Base-by-base conservation (phyloP, 2,329 filamentous ascomycete genomes). In the Fusarium sp. region DNA sequence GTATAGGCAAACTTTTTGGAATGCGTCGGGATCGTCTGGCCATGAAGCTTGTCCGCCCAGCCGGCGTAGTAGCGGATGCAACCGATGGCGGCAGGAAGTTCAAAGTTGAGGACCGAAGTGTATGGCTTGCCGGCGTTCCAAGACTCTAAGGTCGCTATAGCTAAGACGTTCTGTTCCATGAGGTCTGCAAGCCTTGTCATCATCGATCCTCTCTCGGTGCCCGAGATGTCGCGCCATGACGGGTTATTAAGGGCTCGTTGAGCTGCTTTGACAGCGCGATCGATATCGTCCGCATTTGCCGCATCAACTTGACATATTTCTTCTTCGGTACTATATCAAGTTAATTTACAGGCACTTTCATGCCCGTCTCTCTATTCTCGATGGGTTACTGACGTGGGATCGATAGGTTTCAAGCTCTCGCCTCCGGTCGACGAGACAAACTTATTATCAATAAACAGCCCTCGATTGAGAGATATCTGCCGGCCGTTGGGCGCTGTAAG, bases 41-140 rank as follows among this genome's bases (percentile, higher is more conserved):
- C 94, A 72, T 92, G 90, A 57, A 94, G 90, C 85, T 95, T 95
- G 83, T 95, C 93, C 25, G 93, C 92, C 83, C 90, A 95, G 35
- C 94, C 93, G 50, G 90, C 92, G 79, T 95, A 96, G 82, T 96
- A 95, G 74, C 92, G 90, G 47, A 91, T 84, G 15, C 90, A 82
- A 65, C 76, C 77, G 6, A 82, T 76, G 14, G 84, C 83, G 69
- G 85, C 83, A 1, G 80, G 84, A 7, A 95, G 74, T 78, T 95
- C 94, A 61, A 92, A 92, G 47, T 86, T 87, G n/a, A 92, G 79
- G 0, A 93, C 86, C 14, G 92, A 90, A 2, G 83, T 82, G 81
- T 93, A 94, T 2, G 93, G 91, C 67, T 82, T 82, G 80, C 93
- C 94, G 76, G 95, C 95, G 79, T 97, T 94, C 93, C 93, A 96